phyloP scores from a whole-genome alignment of 371 early-diverging fungal genomes.

The Dichotomocladium elegans region DNA sequence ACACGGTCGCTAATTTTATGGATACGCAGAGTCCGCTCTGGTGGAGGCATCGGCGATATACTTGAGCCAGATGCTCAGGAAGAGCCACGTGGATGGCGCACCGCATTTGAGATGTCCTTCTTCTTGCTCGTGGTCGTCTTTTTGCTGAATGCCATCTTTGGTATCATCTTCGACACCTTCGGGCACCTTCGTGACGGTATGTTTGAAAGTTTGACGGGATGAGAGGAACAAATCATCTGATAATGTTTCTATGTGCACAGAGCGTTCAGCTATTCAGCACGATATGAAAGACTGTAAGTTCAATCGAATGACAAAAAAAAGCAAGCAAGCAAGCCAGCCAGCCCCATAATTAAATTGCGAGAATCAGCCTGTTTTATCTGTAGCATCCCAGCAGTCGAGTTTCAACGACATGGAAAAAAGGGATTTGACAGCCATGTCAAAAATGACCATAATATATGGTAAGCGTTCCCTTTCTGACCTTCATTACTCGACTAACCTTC shows the following conservation, averaged over 20 bases:
- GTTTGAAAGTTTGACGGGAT: background rate
- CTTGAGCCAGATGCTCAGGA: conserved; percentile 29
- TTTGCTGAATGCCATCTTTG: conserved; percentile 56
- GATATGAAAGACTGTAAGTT: conserved; percentile 46
- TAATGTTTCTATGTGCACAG: conserved; percentile 10
- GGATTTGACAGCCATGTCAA: conserved; percentile 55
- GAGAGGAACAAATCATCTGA: background rate
- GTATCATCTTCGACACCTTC: conserved; percentile 62
- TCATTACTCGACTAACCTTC: no score
- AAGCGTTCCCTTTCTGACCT: no score
- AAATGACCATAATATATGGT: conserved; percentile 58
- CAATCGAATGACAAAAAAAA: background rate
- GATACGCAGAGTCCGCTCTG: conserved; percentile 35
- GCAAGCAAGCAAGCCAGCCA: no score
- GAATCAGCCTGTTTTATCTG: conserved; percentile 49
- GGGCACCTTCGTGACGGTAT: conserved; percentile 56
- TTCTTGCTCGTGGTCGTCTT: conserved; percentile 56
- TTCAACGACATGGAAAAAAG: conserved; percentile 45
- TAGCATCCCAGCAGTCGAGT: conserved; percentile 51
- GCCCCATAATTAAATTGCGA: no score
- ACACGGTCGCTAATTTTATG: background rate
- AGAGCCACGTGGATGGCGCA: conserved; percentile 43
- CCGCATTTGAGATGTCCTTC: conserved; percentile 53
- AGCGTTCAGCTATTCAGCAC: conserved; percentile 45
- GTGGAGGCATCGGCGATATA: conserved; percentile 57